A percentile compares a stretch with the other conserved stretches of the same genome.
Conservation (phyloP, 495 filamentous ascomycete genomes). For the Penicillium cataractarum region DNA sequence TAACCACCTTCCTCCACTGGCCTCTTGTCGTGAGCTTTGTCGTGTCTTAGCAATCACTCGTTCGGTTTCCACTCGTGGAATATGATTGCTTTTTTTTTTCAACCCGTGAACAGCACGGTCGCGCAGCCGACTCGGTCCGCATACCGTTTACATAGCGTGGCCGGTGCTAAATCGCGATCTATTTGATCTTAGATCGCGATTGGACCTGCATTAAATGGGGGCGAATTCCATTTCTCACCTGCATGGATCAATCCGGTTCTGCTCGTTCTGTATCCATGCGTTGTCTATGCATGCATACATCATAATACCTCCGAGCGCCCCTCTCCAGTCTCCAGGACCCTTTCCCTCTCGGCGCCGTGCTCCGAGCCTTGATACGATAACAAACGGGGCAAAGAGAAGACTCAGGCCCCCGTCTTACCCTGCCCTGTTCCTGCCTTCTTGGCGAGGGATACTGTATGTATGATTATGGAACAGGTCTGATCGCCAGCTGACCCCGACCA, state of each 20-base stretch:
- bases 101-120: neutral
- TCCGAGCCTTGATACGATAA: neutral
- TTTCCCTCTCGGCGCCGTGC: neutral
- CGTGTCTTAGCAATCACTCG: neutral
- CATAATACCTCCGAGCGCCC: slow-evolving; percentile 2
- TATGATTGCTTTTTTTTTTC: neutral
- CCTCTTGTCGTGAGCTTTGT: neutral
- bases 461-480: neutral
- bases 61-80: neutral
- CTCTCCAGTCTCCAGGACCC: neutral
- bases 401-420: neutral
- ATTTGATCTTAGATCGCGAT: neutral
- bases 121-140: neutral
- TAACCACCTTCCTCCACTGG: neutral
- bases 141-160: neutral
- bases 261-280: neutral
- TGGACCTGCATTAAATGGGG: neutral
- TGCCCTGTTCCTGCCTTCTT: neutral
- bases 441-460: neutral
- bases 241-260: neutral
- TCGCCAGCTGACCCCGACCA: neutral
- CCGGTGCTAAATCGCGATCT: neutral
- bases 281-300: slow-evolving; percentile 2
- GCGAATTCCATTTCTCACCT: neutral
- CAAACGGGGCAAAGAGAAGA: neutral